These are phyloP conservation scores for Cytospora piceae DNA, from an alignment of 2,329 filamentous ascomycete genomes.

Conservation along the genomic window DNA sequence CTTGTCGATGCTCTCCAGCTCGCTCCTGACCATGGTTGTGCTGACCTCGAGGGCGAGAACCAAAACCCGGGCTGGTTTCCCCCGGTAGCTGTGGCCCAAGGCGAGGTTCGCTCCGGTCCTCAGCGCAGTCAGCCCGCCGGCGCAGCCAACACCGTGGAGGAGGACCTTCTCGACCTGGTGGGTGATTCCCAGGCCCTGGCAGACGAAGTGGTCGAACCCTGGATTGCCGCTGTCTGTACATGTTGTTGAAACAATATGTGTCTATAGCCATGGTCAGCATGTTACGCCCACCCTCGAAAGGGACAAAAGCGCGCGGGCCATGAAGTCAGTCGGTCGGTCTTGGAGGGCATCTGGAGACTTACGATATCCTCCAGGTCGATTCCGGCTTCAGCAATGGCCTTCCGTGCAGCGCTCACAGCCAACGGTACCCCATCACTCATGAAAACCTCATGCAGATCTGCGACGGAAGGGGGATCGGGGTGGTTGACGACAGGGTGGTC, in stretches of 20 bases:
- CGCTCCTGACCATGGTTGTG: conserved; percentile 64
- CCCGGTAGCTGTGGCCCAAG: conserved; percentile 61
- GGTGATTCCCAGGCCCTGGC: conserved; percentile 60
- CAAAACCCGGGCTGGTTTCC: conserved; percentile 64
- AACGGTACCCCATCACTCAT: conserved; percentile 61
- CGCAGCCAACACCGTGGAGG: conserved; percentile 68
- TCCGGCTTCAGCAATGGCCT: conserved; percentile 59
- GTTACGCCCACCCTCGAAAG: neutral
- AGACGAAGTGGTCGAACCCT: conserved; percentile 68
- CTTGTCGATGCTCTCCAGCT: conserved; percentile 65
- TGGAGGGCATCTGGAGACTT: neutral
- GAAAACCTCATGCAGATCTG: conserved; percentile 59
- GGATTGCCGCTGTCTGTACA: conserved; percentile 73
- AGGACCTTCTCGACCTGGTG: conserved; percentile 65
- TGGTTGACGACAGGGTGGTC: conserved; percentile 66
- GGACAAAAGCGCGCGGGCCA: neutral
- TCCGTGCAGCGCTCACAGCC: conserved; percentile 57
- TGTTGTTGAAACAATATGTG: conserved; percentile 69
- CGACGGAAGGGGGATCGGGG: conserved; percentile 55
- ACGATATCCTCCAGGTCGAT: conserved; percentile 54
- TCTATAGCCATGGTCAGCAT: conserved; percentile 38
- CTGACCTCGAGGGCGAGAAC: conserved; percentile 68
- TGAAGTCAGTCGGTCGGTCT: neutral
- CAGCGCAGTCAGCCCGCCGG: conserved; percentile 64
- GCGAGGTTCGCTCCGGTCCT: conserved; percentile 70